Evolutionary conservation across 441 rosid genomes (phyloP).

Genomic region (Syzygium syzygioides): DNA sequence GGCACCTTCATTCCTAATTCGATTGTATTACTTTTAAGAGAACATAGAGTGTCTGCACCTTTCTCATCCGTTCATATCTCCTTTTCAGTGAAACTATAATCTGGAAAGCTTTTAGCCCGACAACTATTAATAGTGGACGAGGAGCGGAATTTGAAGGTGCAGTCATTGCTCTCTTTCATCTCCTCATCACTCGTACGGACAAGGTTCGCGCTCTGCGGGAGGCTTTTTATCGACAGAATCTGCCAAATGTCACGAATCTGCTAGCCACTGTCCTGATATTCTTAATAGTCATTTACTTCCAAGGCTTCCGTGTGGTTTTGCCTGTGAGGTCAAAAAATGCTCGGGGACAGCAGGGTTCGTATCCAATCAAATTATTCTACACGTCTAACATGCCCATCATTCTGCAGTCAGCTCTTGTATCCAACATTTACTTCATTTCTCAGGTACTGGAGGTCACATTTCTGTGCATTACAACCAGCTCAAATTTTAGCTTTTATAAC

Average conservation of each 20-base stretch:
- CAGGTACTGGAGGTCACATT: constrained; percentile 42
- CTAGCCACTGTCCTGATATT: constrained; percentile 66
- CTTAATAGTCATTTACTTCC: constrained; percentile 65
- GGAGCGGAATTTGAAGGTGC: constrained; percentile 99
- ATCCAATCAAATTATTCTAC: constrained; percentile 80
- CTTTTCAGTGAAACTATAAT: constrained; percentile 70
- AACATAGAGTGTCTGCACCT: not conserved
- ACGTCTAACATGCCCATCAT: constrained; percentile 84
- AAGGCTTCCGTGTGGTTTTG: constrained; percentile 81
- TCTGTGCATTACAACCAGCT: not conserved
- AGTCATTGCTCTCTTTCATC: constrained; percentile 84
- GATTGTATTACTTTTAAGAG: not conserved
- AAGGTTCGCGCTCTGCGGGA: constrained; percentile 82
- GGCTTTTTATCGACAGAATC: constrained; percentile 95
- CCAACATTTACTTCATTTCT: constrained; percentile 88
- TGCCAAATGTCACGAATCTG: constrained; percentile 83
- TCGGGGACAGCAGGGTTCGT: constrained; percentile 91
- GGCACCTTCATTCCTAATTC: not conserved
- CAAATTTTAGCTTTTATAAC: not conserved
- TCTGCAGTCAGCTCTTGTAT: constrained; percentile 89
- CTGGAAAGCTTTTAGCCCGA: constrained; percentile 98
- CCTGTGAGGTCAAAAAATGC: constrained; percentile 78
- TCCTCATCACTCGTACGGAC: constrained; percentile 72
- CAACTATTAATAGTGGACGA: constrained; percentile 88
- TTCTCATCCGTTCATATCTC: not conserved